Percentiles rank a stretch among this genome's conserved stretches.
These are phyloP conservation scores for Puccinia triticina DNA, from an alignment of 1,284 basidiomycete genomes.

Conservation along the genomic window DNA sequence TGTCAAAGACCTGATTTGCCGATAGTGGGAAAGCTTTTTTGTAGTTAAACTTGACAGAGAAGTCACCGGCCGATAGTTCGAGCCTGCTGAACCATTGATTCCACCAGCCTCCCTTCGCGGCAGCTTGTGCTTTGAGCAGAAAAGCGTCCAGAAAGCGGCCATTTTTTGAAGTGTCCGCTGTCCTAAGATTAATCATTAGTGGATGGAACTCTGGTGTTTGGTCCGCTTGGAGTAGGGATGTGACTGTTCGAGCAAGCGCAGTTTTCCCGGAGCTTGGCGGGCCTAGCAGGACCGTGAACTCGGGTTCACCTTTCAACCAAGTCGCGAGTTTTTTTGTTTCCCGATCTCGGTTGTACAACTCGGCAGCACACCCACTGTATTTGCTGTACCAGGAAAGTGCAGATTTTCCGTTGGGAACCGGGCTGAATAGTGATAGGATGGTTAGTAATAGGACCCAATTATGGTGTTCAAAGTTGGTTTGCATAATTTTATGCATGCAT, in stretches of 20 bases:
- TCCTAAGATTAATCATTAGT: neutral
- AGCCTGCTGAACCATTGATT: conserved; percentile 8
- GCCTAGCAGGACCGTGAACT: neutral
- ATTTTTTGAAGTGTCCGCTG: neutral
- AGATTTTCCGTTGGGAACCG: too few species aligned
- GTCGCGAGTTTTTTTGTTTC: too few species aligned
- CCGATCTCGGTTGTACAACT: too few species aligned
- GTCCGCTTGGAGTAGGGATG: neutral
- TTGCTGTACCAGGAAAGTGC: too few species aligned
- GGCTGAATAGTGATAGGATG: too few species aligned
- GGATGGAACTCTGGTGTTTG: conserved; percentile 3
- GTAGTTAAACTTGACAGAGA: neutral
- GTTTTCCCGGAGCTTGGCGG: neutral
- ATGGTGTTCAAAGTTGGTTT: too few species aligned
- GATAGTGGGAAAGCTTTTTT: too few species aligned
- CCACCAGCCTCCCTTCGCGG: neutral
- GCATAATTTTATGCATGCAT: too few species aligned
- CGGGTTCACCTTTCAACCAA: neutral
- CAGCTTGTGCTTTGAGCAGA: neutral
- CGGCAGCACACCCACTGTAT: too few species aligned
- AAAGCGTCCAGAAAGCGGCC: neutral
- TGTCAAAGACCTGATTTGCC: too few species aligned
- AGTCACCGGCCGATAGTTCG: neutral
- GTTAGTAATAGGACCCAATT: too few species aligned
- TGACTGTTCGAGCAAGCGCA: neutral